These are phyloP conservation scores for Cytauxzoon felis DNA, from an alignment of 169 alveolate genomes.

Conservation along the genomic window DNA sequence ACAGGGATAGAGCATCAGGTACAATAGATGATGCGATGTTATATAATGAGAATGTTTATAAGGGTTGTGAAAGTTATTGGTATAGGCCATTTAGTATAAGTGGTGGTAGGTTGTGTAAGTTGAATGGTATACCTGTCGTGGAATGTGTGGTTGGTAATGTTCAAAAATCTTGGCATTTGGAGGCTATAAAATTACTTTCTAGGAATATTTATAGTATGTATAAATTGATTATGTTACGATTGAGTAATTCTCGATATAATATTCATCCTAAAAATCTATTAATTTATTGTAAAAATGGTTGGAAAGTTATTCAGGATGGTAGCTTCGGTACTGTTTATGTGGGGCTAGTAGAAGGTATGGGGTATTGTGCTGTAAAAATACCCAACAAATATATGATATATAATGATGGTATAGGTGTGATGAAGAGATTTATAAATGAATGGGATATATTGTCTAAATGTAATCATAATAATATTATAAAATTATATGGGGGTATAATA, in stretches of 20 bases:
- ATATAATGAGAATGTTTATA: no score
- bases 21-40: no score
- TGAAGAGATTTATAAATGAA: constrained; percentile 80
- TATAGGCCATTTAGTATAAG: constrained; percentile 35
- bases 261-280: constrained; percentile 43
- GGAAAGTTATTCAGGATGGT: constrained; percentile 73
- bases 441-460: constrained; percentile 81
- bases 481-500: constrained; percentile 81
- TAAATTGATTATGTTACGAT: constrained; percentile 52
- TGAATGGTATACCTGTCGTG: constrained; percentile 29
- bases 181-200: constrained; percentile 47
- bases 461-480: constrained; percentile 74
- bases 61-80: constrained; percentile 22
- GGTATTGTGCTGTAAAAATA: constrained; percentile 77
- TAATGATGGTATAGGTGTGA: constrained; percentile 83
- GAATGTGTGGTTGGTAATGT: constrained; percentile 28
- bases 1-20: no score
- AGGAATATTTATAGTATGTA: constrained; percentile 20
- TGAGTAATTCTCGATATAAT: constrained; percentile 18
- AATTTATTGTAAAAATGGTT: constrained; percentile 28
- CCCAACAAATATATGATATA: constrained; percentile 80
- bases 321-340: constrained; percentile 78
- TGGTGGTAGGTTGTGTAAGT: background rate
- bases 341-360: constrained; percentile 68
- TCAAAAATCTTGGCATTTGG: constrained; percentile 61